Evolutionary conservation across 768 basidiomycete species (phyloP), one percentile per base, ranked within the genome.

Genomic region (Strobilomyces echinocephalus): DNA sequence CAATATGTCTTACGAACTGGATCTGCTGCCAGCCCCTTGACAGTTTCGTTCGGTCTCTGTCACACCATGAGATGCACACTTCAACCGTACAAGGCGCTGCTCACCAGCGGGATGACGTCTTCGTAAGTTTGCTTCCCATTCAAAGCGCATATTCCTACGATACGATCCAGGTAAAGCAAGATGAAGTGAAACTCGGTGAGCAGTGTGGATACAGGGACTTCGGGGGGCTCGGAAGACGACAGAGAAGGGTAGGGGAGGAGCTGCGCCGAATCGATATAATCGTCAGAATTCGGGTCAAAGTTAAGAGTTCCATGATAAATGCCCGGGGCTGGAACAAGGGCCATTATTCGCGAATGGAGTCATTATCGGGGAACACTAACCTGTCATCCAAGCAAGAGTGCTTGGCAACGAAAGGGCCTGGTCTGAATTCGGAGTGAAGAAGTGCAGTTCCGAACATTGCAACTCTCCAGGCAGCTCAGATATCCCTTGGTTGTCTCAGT

Each of bases 181-280:
- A 99, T 72, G 64, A 94, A 91, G 66, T 99, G 97, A 65, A 90
- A 97, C 64, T 95, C 90, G 1, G 95, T 95, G 50, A 97, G 73
- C 10, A 84, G 79, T 63, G 95, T 82, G 4, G 92, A 90, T 5
- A 83, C 58, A 1, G 95, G 95, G 15, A 79, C 63, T 48, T 82
- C 77, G 7, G 62, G 53, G 4, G 62, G 50, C 6, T 72, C 65
- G 6, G 58, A 26, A 71, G 67, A 49, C 46, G 64, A 60, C 33
- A 74, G 57, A 30, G 73, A 47, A 16, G 89, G 89, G 63, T 91
- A 95, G 4, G 89, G 90, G 9, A 93, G 74, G 15, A 95, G 78
- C 61, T 89, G 82, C 26, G 89, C 80, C 34, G 81, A 77, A 68
- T 92, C 87, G 59, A 93, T 83, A 64, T 86, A 76, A 61, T 88